Percentiles rank a stretch among this genome's conserved stretches.
phyloP scores from a whole-genome alignment of 2,329 filamentous ascomycete genomes.

The Colletotrichum orchidophilum region DNA sequence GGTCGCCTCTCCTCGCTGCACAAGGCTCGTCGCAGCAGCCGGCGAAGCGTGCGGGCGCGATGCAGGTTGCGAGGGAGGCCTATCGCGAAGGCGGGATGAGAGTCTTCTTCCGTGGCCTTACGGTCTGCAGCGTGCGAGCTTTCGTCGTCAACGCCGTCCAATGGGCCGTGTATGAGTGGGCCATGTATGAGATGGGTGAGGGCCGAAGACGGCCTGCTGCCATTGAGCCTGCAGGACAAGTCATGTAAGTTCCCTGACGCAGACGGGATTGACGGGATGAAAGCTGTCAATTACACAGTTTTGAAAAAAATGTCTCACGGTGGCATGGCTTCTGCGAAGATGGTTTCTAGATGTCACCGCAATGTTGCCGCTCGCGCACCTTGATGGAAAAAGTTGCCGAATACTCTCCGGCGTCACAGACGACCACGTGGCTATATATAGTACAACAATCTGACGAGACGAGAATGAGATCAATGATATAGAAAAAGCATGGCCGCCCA shows the following conservation, averaged over 20 bases:
- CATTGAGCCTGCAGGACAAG: slow-evolving; percentile 4
- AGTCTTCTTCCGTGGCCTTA: slow-evolving; percentile 78
- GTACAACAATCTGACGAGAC: background rate
- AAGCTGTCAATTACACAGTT: background rate
- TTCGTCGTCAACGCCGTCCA: slow-evolving; percentile 94
- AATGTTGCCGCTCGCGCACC: background rate
- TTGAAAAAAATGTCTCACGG: background rate
- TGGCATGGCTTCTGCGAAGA: background rate
- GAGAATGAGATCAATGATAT: background rate
- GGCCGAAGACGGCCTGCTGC: slow-evolving; percentile 37
- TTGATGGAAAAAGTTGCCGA: slow-evolving; percentile 24
- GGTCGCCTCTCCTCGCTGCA: slow-evolving; percentile 45
- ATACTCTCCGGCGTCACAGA: slow-evolving; percentile 12
- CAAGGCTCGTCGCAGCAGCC: slow-evolving; percentile 32
- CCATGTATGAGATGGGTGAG: slow-evolving; percentile 70
- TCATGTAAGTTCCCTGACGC: slow-evolving; percentile 27
- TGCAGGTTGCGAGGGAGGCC: slow-evolving; percentile 71
- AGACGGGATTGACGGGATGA: background rate
- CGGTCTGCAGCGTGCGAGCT: slow-evolving; percentile 84
- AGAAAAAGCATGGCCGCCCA: background rate
- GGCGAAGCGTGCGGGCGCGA: slow-evolving; percentile 56
- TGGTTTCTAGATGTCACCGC: background rate
- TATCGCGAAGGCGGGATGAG: slow-evolving; percentile 70
- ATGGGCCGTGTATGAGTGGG: slow-evolving; percentile 92
- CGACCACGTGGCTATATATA: background rate